Base-by-base conservation (phyloP, 331 rosid species). In the Dryas integrifolia region DNA sequence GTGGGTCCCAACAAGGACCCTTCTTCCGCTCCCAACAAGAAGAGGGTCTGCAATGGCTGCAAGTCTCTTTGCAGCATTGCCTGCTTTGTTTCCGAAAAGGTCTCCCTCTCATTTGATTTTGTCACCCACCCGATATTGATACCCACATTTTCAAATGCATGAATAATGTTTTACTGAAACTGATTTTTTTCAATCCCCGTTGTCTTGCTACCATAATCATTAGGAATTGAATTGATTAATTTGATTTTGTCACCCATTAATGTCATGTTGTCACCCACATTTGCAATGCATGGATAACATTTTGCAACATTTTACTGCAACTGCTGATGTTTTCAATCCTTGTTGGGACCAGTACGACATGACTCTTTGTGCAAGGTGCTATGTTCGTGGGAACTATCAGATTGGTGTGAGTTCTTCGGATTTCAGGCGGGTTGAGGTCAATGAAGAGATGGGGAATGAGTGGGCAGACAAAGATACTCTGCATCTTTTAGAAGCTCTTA, bases 321-420 rank as follows among this genome's bases (percentile, higher is more conserved):
- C 45, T 35, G 21, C 65, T 35, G 21, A 59, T 14, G 67, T 58
- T 64, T 3, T 15, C 2, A 24, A 74, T 73, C 5, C 35, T 63
- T 9, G 50, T 55, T 70, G 68, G 67, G 46, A 43, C 45, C 87
- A 94, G 99, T 79, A 89, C 80, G 86, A 85, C 70, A 82, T 84
- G 90, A 95, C 96, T 58, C 88, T 95, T 8, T 95, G 99, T 82
- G 99, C 99, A 63, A 86, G 96, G 78, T 95, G 99, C 81, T 95
- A 86, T 79, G 97, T 95, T 65, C 97, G 97, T 2, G 96, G 97
- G 30, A 95, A 89, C 82, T 91, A 92, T 80, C 83, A 88, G 72
- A 85, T 88, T 57, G 97, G 96, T 68, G 87, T 88, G 70, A 88
- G 65, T 74, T 89, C 96, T 56, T 81, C 96, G 12, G 97, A 92